Conservation (phyloP, 345 rosid species). For the Salix koriyanagi region DNA sequence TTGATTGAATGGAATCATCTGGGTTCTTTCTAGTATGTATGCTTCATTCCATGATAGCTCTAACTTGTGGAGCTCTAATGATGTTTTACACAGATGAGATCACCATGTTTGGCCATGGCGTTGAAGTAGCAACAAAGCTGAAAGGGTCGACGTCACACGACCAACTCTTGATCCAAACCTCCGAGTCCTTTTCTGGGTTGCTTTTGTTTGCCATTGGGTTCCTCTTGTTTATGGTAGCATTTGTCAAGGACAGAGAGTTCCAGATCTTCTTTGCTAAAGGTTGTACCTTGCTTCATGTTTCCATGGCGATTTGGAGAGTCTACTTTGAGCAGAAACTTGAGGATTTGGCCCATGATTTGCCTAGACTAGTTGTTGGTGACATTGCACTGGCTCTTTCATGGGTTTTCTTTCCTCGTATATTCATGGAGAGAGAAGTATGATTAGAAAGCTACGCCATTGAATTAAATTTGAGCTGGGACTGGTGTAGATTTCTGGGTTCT, state of each 20-base stretch:
- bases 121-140: constrained; percentile 21
- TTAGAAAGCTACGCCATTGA: neutral
- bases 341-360: constrained; percentile 18
- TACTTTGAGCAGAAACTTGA: constrained; percentile 22
- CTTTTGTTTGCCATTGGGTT: constrained; percentile 19
- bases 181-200: constrained; percentile 27
- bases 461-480: neutral
- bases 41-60: constrained; percentile 22
- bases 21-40: constrained; percentile 33
- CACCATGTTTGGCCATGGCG: constrained; percentile 13
- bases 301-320: constrained; percentile 20
- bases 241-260: constrained; percentile 19
- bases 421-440: constrained; percentile 27
- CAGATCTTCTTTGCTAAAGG: constrained; percentile 25
- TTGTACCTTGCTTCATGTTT: constrained; percentile 17
- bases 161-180: constrained; percentile 28
- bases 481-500: neutral
- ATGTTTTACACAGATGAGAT: constrained; percentile 20
- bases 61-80: constrained; percentile 21
- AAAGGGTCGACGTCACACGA: constrained; percentile 22
- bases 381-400: constrained; percentile 19
- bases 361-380: constrained; percentile 19
- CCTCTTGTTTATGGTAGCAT: constrained; percentile 20
- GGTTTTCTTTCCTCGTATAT: constrained; percentile 18
- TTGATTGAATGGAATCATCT: constrained; percentile 30